Conservation (phyloP, 2,329 filamentous ascomycete species). For the Lasiodiplodia hormozganensis region DNA sequence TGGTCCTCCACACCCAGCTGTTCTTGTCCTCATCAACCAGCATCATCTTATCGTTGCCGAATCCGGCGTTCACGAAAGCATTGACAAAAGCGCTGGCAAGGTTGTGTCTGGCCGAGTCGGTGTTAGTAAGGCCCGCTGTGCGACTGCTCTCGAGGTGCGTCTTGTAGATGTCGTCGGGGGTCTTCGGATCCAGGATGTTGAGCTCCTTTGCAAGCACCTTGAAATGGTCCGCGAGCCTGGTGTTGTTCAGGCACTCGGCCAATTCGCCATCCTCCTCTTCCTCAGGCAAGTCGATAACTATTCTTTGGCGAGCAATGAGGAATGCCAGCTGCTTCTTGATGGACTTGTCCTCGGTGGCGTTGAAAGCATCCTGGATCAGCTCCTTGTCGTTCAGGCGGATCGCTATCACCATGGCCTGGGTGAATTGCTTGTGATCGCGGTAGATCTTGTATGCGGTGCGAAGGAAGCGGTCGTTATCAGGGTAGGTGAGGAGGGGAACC, state of each 20-base stretch:
- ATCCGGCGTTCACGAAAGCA: slow-evolving; percentile 94
- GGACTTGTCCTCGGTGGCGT: slow-evolving; percentile 78
- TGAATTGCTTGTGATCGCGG: slow-evolving; percentile 87
- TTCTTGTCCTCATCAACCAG: slow-evolving; percentile 81
- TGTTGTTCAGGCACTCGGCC: slow-evolving; percentile 84
- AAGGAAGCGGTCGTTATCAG: slow-evolving; percentile 95
- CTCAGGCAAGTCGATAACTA: slow-evolving; percentile 73
- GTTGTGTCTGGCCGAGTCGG: slow-evolving; percentile 95
- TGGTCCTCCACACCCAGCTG: slow-evolving; percentile 99
- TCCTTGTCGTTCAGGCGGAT: slow-evolving; percentile 90
- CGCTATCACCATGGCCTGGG: slow-evolving; percentile 91
- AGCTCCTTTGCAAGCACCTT: slow-evolving; percentile 93
- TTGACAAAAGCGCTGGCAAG: slow-evolving; percentile 96
- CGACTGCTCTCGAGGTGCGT: slow-evolving; percentile 95
- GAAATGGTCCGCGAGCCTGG: slow-evolving; percentile 88
- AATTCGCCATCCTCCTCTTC: slow-evolving; percentile 77
- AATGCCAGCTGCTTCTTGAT: slow-evolving; percentile 95
- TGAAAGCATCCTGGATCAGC: slow-evolving; percentile 82
- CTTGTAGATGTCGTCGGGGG: slow-evolving; percentile 99
- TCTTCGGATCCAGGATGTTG: slow-evolving; percentile 95
- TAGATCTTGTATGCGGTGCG: slow-evolving; percentile 94
- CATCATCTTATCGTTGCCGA: slow-evolving; percentile 98
- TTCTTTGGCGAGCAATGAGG: slow-evolving; percentile 88
- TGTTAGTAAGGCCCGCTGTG: slow-evolving; percentile 89
- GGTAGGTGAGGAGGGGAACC: slow-evolving; percentile 96